Percentiles rank a stretch among this genome's conserved stretches.
phyloP scores from a whole-genome alignment of 495 filamentous ascomycete species.

The Aspergillus egyptiacus region DNA sequence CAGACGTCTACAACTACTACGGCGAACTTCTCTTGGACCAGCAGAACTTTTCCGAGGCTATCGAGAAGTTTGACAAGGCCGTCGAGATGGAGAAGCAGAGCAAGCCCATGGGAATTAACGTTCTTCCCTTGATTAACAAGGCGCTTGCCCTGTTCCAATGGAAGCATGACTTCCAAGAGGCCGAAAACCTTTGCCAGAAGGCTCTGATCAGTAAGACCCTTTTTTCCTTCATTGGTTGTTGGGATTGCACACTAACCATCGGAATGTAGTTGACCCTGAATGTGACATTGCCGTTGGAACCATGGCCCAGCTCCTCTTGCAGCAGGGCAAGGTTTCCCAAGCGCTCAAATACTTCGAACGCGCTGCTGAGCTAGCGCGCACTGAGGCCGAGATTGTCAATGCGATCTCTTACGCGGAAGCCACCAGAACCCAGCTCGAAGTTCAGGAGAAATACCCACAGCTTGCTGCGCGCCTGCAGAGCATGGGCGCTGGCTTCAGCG shows the following conservation, averaged over 20 bases:
- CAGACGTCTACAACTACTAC: conserved; percentile 99
- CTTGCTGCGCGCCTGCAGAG: conserved; percentile 75
- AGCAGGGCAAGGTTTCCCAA: conserved; percentile 94
- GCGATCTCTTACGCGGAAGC: conserved; percentile 96
- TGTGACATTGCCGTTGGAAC: conserved; percentile 98
- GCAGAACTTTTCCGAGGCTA: conserved; percentile 87
- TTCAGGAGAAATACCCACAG: conserved; percentile 97
- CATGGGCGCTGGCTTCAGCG: conserved; percentile 53
- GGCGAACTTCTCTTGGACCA: conserved; percentile 98
- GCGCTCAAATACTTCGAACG: conserved; percentile 96
- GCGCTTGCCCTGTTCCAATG: conserved; percentile 94
- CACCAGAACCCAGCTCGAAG: conserved; percentile 92
- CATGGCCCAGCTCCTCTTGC: conserved; percentile 96
- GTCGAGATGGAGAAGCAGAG: conserved; percentile 95
- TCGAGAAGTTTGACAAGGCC: conserved; percentile 96
- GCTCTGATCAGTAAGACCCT: conserved; percentile 82
- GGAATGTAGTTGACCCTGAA: conserved; percentile 91
- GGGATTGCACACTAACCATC: conserved; percentile 12
- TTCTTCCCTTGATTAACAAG: conserved; percentile 97
- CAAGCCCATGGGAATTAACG: conserved; percentile 93
- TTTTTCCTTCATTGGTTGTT: neutral
- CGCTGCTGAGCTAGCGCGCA: conserved; percentile 90
- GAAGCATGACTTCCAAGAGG: conserved; percentile 92
- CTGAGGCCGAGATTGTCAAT: conserved; percentile 92
- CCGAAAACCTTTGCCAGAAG: conserved; percentile 94